Evolutionary conservation across 2,329 filamentous ascomycete species (phyloP), one percentile per base, ranked within the genome.

Genomic region (Colletotrichum liriopes): DNA sequence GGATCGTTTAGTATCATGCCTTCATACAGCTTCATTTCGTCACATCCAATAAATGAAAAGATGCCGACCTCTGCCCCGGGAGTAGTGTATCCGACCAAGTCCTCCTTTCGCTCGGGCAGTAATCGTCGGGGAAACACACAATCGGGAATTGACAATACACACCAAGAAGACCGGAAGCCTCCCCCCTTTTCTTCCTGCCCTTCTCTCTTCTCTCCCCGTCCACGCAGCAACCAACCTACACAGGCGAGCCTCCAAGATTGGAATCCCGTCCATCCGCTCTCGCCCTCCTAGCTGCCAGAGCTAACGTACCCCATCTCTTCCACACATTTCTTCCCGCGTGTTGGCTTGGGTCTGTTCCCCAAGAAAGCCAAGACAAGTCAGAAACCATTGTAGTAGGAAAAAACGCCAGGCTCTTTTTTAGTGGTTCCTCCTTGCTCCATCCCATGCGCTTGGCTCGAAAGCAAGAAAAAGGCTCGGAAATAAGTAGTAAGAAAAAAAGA

Each of bases 371-470:
- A 18, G 23, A 12, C n/a, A 18, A 32, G 6, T 35, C n/a, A n/a
- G 47, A 20, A 49, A 43, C 26, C 49, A 32, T 61, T 60, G 41
- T 52, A 54, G 66, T 58, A 67, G 26, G 29, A 58, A 37, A 35
- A 39, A 61, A 67, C 65, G 26, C 65, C 56, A 35, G 29, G n/a
- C 47, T 67, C 65, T 69, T 64, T 70, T 70, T 32, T 43, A 26
- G 11, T 43, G 29, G 63, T 37, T 55, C 43, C 41, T 43, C 6
- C 12, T 52, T 55, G 59, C 68, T 59, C 58, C 52, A 5, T 55
- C 29, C 32, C 68, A 39, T 58, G 64, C 65, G 68, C 65, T 71
- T 68, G 58, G 64, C 68, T 68, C 35, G 26, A 39, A 41, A 66
- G 62, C 47, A 32, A 59, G 35, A 70, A 29, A 49, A 41, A 20